Evolutionary conservation across 2,329 filamentous ascomycete genomes (phyloP), one percentile per base, ranked within the genome.

Genomic region (Stemphylium beticola): DNA sequence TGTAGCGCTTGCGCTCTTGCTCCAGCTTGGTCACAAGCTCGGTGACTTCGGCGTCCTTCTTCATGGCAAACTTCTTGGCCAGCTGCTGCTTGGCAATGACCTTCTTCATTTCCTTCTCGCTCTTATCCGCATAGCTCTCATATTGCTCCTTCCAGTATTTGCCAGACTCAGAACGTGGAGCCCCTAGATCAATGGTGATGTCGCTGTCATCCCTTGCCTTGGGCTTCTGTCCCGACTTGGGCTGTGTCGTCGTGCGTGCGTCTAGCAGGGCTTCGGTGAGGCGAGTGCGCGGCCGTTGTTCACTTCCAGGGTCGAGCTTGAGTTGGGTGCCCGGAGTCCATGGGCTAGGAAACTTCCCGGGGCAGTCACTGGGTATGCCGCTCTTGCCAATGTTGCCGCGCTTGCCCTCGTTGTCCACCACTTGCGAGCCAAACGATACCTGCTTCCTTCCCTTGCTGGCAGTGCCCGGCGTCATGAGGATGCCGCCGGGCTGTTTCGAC

Each of bases 101-200:
- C 77, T 89, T 91, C 77, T 87, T 87, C 81, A 92, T 87, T 73
- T 93, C 88, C 38, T 81, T 82, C 72, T 85, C 86, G 59, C 89
- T 90, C 58, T 89, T 88, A 39, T 85, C 81, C 43, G 90, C 86
- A 67, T 93, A 93, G 49, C 82, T 83, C 62, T 91, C 83, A 65
- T 90, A 93, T 68, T 92, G 85, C 20, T 85, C 82, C 75, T 93
- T 93, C 90, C 90, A 93, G 74, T 90, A 92, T 65, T 84, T 86
- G 6, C 89, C 90, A 4, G 89, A 92, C 55, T 88, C 84, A 2
- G 89, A 91, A 59, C 87, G 84, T 6, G 90, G 90, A 65, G 91
- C 87, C 58, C 88, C 88, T 43, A 91, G 77, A 65, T 92, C 89
- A 42, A 87, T 76, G 0, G 89, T 91, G 52, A 87, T 77, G 64